Percentiles rank a stretch among this genome's conserved stretches.
phyloP scores from a whole-genome alignment of 2,329 filamentous ascomycete genomes.

The Colletotrichum scovillei region DNA sequence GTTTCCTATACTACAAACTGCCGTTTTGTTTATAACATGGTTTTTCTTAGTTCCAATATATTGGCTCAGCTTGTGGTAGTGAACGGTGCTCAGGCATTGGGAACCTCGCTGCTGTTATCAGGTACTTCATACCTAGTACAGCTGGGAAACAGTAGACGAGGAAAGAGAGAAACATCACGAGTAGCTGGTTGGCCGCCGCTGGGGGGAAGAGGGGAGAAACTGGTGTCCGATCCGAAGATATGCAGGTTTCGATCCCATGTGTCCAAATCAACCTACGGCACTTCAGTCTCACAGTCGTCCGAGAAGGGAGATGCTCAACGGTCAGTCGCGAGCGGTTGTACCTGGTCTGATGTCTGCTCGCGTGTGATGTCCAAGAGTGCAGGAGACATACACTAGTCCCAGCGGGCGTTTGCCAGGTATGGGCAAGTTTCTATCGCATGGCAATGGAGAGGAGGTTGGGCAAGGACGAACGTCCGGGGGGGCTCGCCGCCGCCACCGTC shows the following conservation, averaged over 20 bases:
- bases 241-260: neutral
- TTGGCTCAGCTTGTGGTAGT: neutral
- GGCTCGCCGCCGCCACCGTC: neutral
- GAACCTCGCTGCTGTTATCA: neutral
- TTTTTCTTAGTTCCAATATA: neutral
- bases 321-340: neutral
- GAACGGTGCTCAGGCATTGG: neutral
- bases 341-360: slow-evolving; percentile 1
- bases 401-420: slow-evolving; percentile 7
- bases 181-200: neutral
- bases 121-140: neutral
- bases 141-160: no score
- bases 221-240: neutral
- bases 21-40: neutral
- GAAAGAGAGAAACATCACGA: neutral
- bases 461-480: slow-evolving; percentile 21
- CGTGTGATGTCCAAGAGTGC: neutral
- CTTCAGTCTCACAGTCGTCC: neutral
- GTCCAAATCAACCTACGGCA: neutral
- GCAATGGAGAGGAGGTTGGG: slow-evolving; percentile 6
- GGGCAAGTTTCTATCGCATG: neutral
- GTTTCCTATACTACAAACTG: neutral
- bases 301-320: neutral
- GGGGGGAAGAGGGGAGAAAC: neutral
- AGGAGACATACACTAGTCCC: neutral